phyloP scores from a whole-genome alignment of 2,329 filamentous ascomycete genomes.

The Colletotrichum cordylinicola region DNA sequence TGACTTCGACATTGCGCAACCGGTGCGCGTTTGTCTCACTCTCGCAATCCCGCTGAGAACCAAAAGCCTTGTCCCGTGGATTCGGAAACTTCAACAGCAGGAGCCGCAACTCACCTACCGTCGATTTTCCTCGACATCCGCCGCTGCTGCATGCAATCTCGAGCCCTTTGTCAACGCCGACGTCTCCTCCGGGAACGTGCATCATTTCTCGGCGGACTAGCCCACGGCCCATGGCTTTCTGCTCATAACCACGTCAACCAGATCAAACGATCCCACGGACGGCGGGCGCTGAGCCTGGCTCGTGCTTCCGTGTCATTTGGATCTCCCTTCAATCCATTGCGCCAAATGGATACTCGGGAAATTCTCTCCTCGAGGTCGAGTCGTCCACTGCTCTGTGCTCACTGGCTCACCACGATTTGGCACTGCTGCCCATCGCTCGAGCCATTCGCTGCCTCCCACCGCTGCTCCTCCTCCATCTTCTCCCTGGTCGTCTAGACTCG shows the following conservation, averaged over 20 bases:
- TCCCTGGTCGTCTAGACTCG: neutral
- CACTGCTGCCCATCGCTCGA: neutral
- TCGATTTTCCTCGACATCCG: neutral
- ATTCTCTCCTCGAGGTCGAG: neutral
- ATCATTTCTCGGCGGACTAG: neutral
- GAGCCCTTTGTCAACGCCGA: neutral
- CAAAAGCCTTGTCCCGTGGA: neutral
- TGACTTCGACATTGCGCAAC: neutral
- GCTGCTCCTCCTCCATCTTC: neutral
- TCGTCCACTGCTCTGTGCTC: neutral
- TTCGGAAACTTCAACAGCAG: neutral
- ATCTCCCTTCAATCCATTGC: neutral
- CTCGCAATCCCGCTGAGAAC: neutral
- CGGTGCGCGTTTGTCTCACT: neutral
- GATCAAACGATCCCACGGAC: neutral
- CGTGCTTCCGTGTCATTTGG: neutral
- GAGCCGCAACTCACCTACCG: neutral
- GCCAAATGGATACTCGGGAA: neutral
- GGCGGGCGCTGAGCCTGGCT: slow-evolving; percentile 7
- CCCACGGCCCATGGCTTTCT: neutral
- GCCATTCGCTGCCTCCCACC: neutral
- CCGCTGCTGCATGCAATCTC: neutral
- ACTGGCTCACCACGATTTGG: neutral
- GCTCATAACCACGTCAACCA: neutral
- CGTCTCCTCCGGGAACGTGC: neutral